Percentiles rank a stretch among this genome's conserved stretches.
Evolutionary conservation across 2,329 filamentous ascomycete genomes (phyloP).

Genomic region (Hymenoscyphus infarciens): DNA sequence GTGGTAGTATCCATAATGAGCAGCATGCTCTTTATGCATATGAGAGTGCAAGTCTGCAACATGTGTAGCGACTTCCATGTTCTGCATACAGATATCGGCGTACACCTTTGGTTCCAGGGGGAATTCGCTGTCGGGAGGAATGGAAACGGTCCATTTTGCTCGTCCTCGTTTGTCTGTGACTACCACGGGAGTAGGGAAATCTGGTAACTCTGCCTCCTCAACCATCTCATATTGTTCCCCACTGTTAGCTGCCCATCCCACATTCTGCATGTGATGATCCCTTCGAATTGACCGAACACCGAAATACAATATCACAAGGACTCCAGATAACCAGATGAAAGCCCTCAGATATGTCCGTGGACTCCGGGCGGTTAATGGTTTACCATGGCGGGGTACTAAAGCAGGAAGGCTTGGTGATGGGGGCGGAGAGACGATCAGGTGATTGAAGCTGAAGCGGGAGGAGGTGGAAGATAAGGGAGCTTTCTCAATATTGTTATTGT

Average conservation of each 20-base stretch:
- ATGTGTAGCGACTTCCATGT: constrained; percentile 59
- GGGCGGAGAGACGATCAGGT: constrained; percentile 65
- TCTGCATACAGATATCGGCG: constrained; percentile 63
- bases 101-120: constrained; percentile 66
- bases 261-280: constrained; percentile 33
- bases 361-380: constrained; percentile 46
- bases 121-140: constrained; percentile 64
- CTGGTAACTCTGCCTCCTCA: constrained; percentile 60
- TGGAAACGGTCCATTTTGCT: constrained; percentile 76
- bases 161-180: constrained; percentile 62
- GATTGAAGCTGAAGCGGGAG: constrained; percentile 62
- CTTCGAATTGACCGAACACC: constrained; percentile 36
- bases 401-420: constrained; percentile 68
- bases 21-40: constrained; percentile 42
- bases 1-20: constrained; percentile 53
- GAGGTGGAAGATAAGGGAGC: constrained; percentile 56
- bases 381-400: constrained; percentile 61
- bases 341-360: constrained; percentile 28
- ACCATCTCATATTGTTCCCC: constrained; percentile 63
- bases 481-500: constrained; percentile 52
- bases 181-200: constrained; percentile 69
- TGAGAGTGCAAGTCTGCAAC: constrained; percentile 50
- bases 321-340: constrained; percentile 50
- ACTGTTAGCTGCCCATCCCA: constrained; percentile 40
- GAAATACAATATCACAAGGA: constrained; percentile 51